Evolutionary conservation across 2,329 filamentous ascomycete species (phyloP).

Genomic region (Eutypa lata): DNA sequence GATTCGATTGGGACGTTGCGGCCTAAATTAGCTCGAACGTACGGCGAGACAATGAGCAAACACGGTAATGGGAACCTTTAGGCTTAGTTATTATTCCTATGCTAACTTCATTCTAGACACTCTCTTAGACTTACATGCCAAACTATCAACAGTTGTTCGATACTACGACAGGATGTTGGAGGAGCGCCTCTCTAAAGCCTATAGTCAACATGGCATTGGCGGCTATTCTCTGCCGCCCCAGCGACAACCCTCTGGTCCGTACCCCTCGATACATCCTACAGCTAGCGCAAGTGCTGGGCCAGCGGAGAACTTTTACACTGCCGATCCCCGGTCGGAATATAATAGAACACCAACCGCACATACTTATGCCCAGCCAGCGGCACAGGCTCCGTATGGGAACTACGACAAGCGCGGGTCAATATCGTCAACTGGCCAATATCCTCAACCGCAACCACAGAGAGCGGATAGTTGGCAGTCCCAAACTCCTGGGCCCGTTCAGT

Average conservation of each 20-base stretch:
- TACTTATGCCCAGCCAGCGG: slow-evolving; percentile 46
- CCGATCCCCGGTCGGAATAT: slow-evolving; percentile 52
- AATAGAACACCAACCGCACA: slow-evolving; percentile 47
- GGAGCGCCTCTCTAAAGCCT: slow-evolving; percentile 88
- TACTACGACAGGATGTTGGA: slow-evolving; percentile 99
- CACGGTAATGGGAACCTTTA: slow-evolving; percentile 62
- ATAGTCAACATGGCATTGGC: slow-evolving; percentile 73
- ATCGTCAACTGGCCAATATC: slow-evolving; percentile 40
- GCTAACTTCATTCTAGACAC: slow-evolving; percentile 63
- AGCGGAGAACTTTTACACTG: slow-evolving; percentile 80
- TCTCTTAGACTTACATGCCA: slow-evolving; percentile 88
- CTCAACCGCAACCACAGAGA: slow-evolving; percentile 43
- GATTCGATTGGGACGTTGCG: slow-evolving; percentile 92
- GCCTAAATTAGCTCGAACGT: slow-evolving; percentile 90
- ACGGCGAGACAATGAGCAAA: slow-evolving; percentile 99
- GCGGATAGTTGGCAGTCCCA: slow-evolving; percentile 50
- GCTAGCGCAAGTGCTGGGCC: slow-evolving; percentile 46
- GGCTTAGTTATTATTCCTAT: background rate
- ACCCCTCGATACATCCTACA: slow-evolving; percentile 65
- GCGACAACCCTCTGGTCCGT: slow-evolving; percentile 58
- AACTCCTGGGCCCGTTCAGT: slow-evolving; percentile 35
- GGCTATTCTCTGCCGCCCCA: slow-evolving; percentile 58
- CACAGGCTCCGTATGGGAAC: slow-evolving; percentile 40
- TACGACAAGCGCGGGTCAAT: slow-evolving; percentile 42
- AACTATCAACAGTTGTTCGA: slow-evolving; percentile 90